Conservation (phyloP, 2,329 filamentous ascomycete species). For the Alternaria arborescens region DNA sequence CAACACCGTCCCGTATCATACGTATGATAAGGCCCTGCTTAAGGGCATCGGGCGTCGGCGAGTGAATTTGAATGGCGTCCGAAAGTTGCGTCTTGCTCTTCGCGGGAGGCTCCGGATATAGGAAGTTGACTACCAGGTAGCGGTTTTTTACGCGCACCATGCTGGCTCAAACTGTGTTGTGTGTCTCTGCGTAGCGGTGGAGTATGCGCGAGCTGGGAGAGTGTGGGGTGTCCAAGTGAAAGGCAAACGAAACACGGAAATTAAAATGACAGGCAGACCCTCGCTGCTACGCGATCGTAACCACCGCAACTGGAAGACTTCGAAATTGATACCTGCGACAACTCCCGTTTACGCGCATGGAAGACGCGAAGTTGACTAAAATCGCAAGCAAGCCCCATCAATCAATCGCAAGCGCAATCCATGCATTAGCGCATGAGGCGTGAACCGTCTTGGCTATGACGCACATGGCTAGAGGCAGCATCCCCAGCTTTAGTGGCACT, state of each 20-base stretch:
- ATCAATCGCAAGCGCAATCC: slow-evolving; percentile 11
- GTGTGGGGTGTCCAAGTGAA: neutral
- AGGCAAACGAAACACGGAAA: slow-evolving; percentile 1
- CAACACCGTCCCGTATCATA: slow-evolving; percentile 61
- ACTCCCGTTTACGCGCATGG: slow-evolving; percentile 2
- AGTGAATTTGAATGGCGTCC: slow-evolving; percentile 76
- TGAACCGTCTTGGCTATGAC: slow-evolving; percentile 33
- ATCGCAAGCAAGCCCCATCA: neutral
- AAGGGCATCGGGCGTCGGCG: slow-evolving; percentile 77
- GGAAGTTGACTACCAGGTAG: slow-evolving; percentile 92
- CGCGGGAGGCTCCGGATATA: slow-evolving; percentile 73
- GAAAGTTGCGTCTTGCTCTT: slow-evolving; percentile 54
- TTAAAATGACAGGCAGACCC: slow-evolving; percentile 1
- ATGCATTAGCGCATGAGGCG: slow-evolving; percentile 18
- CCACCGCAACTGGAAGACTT: neutral
- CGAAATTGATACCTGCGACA: neutral
- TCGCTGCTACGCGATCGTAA: neutral
- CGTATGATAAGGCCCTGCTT: slow-evolving; percentile 71
- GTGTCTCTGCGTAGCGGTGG: neutral
- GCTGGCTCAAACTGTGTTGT: neutral
- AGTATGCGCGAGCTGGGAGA: neutral
- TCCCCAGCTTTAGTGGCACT: slow-evolving; percentile 34
- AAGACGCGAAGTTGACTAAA: neutral
- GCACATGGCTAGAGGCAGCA: slow-evolving; percentile 32
- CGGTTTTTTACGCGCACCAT: slow-evolving; percentile 98